These are phyloP conservation scores for Ormosia emarginata DNA, from an alignment of 306 rosid species.

Conservation along the genomic window DNA sequence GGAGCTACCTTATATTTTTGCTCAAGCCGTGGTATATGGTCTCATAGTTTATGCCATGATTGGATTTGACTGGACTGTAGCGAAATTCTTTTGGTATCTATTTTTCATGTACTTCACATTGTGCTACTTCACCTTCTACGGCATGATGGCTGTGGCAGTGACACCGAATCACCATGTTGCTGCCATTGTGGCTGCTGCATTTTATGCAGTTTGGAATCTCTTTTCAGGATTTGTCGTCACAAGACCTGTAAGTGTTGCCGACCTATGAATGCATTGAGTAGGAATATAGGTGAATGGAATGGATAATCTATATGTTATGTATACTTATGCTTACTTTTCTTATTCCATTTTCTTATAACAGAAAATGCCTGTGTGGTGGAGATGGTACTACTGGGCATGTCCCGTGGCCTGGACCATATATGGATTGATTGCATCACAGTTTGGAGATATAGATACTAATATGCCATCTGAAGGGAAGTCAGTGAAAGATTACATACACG, in stretches of 20 bases:
- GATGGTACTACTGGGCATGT: slow-evolving; percentile 78
- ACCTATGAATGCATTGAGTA: not conserved
- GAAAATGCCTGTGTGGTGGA: slow-evolving; percentile 67
- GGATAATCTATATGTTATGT: not conserved
- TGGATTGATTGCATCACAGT: slow-evolving; percentile 73
- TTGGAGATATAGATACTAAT: slow-evolving; percentile 18
- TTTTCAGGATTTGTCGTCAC: slow-evolving; percentile 57
- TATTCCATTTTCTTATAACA: not conserved
- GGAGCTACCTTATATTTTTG: slow-evolving; percentile 51
- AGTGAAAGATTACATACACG: slow-evolving; percentile 22
- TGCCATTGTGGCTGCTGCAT: slow-evolving; percentile 52
- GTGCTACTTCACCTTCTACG: slow-evolving; percentile 62
- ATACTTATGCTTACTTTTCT: not conserved
- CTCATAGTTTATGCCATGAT: slow-evolving; percentile 62
- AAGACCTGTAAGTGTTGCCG: slow-evolving; percentile 43
- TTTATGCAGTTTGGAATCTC: slow-evolving; percentile 57
- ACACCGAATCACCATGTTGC: slow-evolving; percentile 62
- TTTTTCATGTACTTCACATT: slow-evolving; percentile 60
- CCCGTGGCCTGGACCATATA: slow-evolving; percentile 76
- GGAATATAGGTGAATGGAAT: not conserved
- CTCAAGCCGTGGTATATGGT: slow-evolving; percentile 42
- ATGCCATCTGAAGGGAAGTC: not conserved
- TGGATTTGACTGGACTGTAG: slow-evolving; percentile 55
- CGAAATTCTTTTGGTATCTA: slow-evolving; percentile 55
- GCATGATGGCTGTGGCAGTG: slow-evolving; percentile 57